Evolutionary conservation across 2,329 filamentous ascomycete species (phyloP).

Genomic region (Fusarium globosum): DNA sequence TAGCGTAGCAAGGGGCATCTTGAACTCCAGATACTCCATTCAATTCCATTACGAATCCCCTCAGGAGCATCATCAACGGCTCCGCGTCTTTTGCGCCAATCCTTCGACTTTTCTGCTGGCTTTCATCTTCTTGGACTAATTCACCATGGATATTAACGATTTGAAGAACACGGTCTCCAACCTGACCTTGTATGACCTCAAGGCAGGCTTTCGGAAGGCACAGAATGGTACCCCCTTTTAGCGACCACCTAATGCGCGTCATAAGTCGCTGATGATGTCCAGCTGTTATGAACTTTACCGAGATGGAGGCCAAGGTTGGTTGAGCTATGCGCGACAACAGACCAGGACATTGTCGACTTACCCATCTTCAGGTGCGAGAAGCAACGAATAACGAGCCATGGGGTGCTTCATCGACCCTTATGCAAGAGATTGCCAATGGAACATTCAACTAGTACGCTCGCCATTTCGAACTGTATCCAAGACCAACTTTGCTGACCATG

Average conservation of each 20-base stretch:
- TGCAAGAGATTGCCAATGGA: constrained; percentile 98
- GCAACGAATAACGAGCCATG: constrained; percentile 99
- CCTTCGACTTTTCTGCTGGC: background rate
- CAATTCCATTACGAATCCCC: constrained; percentile 21
- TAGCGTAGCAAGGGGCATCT: constrained; percentile 43
- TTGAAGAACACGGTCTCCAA: constrained; percentile 90
- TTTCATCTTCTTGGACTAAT: constrained; percentile 31
- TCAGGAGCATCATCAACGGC: constrained; percentile 24
- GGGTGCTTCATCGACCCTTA: constrained; percentile 84
- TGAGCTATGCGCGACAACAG: constrained; percentile 10
- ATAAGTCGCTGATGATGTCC: constrained; percentile 46
- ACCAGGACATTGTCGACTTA: constrained; percentile 27
- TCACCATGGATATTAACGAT: constrained; percentile 83
- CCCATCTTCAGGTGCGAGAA: constrained; percentile 79
- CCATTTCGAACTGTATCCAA: constrained; percentile 27
- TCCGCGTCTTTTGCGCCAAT: constrained; percentile 5
- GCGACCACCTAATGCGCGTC: constrained; percentile 12
- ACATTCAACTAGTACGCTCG: constrained; percentile 95
- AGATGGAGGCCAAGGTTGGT: constrained; percentile 81
- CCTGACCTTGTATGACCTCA: constrained; percentile 93
- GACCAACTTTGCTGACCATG: constrained; percentile 30
- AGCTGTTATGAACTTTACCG: constrained; percentile 99
- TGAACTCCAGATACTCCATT: constrained; percentile 25
- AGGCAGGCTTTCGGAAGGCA: constrained; percentile 92
- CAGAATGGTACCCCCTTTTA: constrained; percentile 80